phyloP scores from a whole-genome alignment of 2,329 filamentous ascomycete species.

The Ophiostoma pallidulum region DNA sequence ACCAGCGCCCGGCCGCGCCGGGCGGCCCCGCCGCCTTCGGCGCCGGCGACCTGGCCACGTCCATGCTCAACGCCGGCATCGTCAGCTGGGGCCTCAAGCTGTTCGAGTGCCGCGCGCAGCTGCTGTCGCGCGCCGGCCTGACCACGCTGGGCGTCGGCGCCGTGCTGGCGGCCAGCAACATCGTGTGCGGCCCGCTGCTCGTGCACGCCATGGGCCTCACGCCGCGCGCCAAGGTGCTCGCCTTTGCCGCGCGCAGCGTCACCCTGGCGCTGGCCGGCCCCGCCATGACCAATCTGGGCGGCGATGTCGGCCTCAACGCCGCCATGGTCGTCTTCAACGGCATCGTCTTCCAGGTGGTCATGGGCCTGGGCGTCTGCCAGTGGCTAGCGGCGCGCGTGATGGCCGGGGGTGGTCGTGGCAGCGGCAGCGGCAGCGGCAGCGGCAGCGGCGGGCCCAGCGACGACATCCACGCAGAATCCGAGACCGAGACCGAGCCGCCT shows the following conservation, averaged over 20 bases:
- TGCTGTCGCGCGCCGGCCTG: slow-evolving; percentile 35
- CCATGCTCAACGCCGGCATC: slow-evolving; percentile 41
- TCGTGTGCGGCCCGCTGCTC: slow-evolving; percentile 32
- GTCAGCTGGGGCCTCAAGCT: slow-evolving; percentile 46
- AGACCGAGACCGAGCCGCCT: background rate
- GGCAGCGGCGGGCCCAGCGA: background rate
- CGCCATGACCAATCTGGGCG: slow-evolving; percentile 34
- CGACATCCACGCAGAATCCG: background rate
- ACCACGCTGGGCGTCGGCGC: slow-evolving; percentile 30
- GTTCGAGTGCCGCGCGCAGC: slow-evolving; percentile 38
- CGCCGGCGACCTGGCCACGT: slow-evolving; percentile 39
- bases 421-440: background rate
- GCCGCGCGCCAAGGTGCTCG: slow-evolving; percentile 25
- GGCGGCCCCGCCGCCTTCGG: slow-evolving; percentile 20
- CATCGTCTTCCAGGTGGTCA: slow-evolving; percentile 30
- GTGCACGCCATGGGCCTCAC: slow-evolving; percentile 29
- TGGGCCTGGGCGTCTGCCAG: slow-evolving; percentile 23
- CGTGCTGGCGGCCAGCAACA: slow-evolving; percentile 31
- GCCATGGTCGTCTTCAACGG: slow-evolving; percentile 43
- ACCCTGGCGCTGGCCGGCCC: slow-evolving; percentile 42
- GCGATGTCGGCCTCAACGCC: slow-evolving; percentile 38
- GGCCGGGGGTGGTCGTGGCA: background rate
- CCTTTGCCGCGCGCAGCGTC: slow-evolving; percentile 41
- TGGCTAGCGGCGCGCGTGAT: slow-evolving; percentile 12
- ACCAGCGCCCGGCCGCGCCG: background rate